Percentiles rank a stretch among this genome's conserved stretches.
Evolutionary conservation across 2,329 filamentous ascomycete genomes (phyloP).

Genomic region (Exophiala alcalophila): DNA sequence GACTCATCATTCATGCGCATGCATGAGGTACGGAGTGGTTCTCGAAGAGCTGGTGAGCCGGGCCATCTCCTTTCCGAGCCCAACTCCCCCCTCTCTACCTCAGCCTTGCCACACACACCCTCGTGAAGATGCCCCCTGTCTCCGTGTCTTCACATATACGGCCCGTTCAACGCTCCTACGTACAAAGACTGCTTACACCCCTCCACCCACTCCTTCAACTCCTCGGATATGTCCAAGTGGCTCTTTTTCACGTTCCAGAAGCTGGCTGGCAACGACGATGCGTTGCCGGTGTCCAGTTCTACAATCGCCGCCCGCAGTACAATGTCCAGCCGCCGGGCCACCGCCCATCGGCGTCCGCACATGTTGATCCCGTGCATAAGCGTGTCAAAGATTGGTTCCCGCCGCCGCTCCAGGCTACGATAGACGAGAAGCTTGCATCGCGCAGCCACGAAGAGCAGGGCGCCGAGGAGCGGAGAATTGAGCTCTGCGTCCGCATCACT

Average conservation of each 20-base stretch:
- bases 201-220: constrained; percentile 26
- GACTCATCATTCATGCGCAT: no score
- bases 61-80: no score
- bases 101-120: no score
- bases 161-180: constrained; percentile 23
- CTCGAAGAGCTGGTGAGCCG: no score
- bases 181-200: constrained; percentile 22
- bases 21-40: no score
- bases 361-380: constrained; percentile 31
- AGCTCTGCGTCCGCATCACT: constrained; percentile 29
- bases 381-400: constrained; percentile 27
- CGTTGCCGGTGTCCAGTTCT: constrained; percentile 20
- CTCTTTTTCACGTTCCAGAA: constrained; percentile 26
- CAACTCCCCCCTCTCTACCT: no score
- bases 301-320: constrained; percentile 28
- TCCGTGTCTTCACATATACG: constrained; percentile 17
- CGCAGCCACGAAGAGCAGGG: constrained; percentile 25
- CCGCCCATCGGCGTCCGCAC: constrained; percentile 29
- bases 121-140: no score
- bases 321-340: constrained; percentile 27
- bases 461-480: constrained; percentile 24
- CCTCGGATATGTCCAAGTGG: constrained; percentile 28
- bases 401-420: constrained; percentile 6
- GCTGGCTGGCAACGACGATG: constrained; percentile 4
- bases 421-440: constrained; percentile 28